These are phyloP conservation scores for Gossypium raimondii DNA, from an alignment of 345 rosid species.

Conservation along the genomic window DNA sequence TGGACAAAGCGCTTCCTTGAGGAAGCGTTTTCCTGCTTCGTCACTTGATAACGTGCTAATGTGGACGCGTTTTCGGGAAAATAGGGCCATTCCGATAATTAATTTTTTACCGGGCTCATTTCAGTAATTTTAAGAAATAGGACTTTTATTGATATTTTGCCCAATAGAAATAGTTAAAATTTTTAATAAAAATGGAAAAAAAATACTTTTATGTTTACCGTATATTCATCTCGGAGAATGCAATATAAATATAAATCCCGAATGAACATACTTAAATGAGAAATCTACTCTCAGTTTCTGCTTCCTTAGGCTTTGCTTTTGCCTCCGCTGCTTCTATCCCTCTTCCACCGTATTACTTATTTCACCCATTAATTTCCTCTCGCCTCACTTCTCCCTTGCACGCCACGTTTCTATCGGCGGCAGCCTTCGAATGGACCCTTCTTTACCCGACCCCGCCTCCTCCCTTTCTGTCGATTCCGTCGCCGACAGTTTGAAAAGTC, in stretches of 20 bases:
- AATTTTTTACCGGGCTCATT: too few relatives aligned
- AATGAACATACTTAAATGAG: background rate
- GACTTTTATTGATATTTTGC: too few relatives aligned
- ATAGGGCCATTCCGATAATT: too few relatives aligned
- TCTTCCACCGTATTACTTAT: conserved; percentile 19
- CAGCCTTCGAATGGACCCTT: conserved; percentile 45
- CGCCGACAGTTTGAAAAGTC: conserved; percentile 64
- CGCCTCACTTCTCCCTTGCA: conserved; percentile 26
- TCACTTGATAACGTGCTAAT: too few relatives aligned
- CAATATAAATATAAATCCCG: too few relatives aligned
- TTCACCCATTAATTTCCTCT: conserved; percentile 25
- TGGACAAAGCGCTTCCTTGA: too few relatives aligned
- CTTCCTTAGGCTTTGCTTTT: background rate
- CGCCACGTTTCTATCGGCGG: conserved; percentile 36
- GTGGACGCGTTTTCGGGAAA: too few relatives aligned
- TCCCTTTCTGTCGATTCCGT: conserved; percentile 56
- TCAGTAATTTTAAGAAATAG: too few relatives aligned
- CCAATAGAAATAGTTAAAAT: background rate
- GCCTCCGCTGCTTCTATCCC: background rate
- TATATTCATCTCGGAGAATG: too few relatives aligned
- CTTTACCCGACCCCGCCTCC: conserved; percentile 28
- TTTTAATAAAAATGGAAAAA: background rate
- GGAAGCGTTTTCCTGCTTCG: too few relatives aligned
- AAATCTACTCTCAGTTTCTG: background rate
- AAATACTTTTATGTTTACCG: too few relatives aligned